Base-by-base conservation (phyloP, 2,329 filamentous ascomycete species). In the Alternaria dauci region DNA sequence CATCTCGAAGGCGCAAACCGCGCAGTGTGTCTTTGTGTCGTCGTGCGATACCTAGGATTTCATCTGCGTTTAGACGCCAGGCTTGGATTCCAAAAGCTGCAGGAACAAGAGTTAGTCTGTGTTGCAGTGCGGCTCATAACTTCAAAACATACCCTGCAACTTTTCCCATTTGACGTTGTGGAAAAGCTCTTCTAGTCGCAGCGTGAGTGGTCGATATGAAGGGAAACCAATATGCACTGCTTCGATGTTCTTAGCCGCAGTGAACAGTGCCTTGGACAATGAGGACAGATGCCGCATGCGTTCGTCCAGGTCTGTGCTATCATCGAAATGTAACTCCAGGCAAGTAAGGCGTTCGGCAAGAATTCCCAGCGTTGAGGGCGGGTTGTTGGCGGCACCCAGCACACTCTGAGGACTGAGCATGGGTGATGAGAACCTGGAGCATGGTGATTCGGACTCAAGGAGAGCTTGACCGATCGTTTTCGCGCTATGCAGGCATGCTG, bases 181-280 rank as follows among this genome's bases (percentile, higher is more conserved):
- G 70, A 91, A 90, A 25, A 91, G 81, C 6, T 84, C 81, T 60
- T 89, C 86, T 2, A 91, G 80, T 5, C 81, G 81, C 20, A 90
- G 73, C 23, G 82, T 83, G 2, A 90, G 76, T 0, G 87, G 87
- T 18, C 81, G 73, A 57, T 85, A 81, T 7, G 84, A 83, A 0
- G 86, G 86, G 65, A 90, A 91, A 4, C 88, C 88, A 34, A 91
- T 81, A 67, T 91, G 88, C 18, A 91, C 79, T 20, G 87, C 84
- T 59, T 86, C 83, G 68, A 91, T 84, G 59, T 88, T 87, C 53
- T 81, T 83, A 5, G 88, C 86, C 9, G 85, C 82, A 3, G 75
- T 79, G 68, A 91, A 89, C 25, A 90, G 82, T 5, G 80, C 81
- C 43, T 81, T 81, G 64, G 90, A 89, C 8, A 88, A 79, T 3